Percentiles rank a stretch among this genome's conserved stretches.
Evolutionary conservation across 768 basidiomycete genomes (phyloP).

Genomic region (Phanerodontia chrysosporium): DNA sequence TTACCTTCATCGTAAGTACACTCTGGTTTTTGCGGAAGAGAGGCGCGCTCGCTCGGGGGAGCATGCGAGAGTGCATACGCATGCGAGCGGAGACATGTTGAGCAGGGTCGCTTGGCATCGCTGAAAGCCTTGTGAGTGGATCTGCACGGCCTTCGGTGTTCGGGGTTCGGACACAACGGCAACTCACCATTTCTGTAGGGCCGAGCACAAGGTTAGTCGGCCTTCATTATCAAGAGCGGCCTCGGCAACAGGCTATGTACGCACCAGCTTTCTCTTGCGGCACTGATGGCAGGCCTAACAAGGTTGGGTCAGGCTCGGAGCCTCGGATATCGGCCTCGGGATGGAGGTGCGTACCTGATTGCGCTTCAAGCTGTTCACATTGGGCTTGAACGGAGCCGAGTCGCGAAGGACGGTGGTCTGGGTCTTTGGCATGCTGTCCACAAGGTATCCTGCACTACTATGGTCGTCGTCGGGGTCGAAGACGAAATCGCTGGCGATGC

Average conservation of each 20-base stretch:
- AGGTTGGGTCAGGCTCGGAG: not conserved
- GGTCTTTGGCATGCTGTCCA: slow-evolving; percentile 7
- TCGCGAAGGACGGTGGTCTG: not conserved
- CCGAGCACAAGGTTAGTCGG: not conserved
- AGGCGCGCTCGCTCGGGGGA: slow-evolving; percentile 40
- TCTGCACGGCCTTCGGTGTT: not conserved
- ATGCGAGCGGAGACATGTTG: slow-evolving; percentile 75
- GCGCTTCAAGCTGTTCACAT: slow-evolving; percentile 18
- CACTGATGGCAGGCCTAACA: slow-evolving; percentile 48
- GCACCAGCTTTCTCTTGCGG: slow-evolving; percentile 59
- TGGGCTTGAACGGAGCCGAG: slow-evolving; percentile 6
- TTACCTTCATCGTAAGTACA: slow-evolving; percentile 75
- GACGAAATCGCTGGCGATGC: not conserved
- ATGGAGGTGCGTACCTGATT: slow-evolving; percentile 26
- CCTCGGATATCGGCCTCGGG: not conserved
- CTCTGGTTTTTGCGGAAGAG: slow-evolving; percentile 53
- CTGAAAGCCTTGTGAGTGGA: slow-evolving; percentile 30
- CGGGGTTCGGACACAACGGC: not conserved
- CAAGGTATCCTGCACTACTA: not conserved
- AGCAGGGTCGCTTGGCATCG: slow-evolving; percentile 74
- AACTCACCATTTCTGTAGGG: slow-evolving; percentile 23
- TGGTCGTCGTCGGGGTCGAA: not conserved
- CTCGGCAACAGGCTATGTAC: slow-evolving; percentile 2
- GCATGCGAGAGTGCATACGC: slow-evolving; percentile 64
- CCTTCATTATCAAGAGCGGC: not conserved